Base-by-base conservation (phyloP, 2,329 filamentous ascomycete species). In the Fusarium paranaense region DNA sequence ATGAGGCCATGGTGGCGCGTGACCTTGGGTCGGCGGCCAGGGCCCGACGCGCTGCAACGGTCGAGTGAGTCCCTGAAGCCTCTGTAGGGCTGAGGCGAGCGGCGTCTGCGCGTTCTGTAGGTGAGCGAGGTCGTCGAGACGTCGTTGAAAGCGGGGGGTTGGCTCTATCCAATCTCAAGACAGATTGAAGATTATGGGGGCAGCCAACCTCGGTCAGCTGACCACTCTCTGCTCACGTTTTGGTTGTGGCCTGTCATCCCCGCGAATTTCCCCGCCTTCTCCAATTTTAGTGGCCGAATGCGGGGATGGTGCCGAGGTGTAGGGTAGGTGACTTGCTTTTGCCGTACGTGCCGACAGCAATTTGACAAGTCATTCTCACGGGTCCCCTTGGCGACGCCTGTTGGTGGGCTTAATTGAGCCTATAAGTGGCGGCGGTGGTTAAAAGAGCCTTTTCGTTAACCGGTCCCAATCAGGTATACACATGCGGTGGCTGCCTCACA, bases 1-100 rank as follows among this genome's bases (percentile, higher is more conserved):
- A 78, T 69, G 77, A 79, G 71, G 71, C 69, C 77, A 79, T 79
- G 56, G 71, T 70, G 71, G 64, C 72, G 64, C 57, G 69, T 56
- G 63, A 73, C 52, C 38, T 42, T n/a, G 25, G 40, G 38, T 50
- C 52, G 25, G 20, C n/a, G 38, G 45, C 64, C 71, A 69, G 64
- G 62, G 71, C 54, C 71, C 38, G 54, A 62, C 25, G 59, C 65
- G 42, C 30, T 62, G 54, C 58, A 30, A 54, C 16, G 64, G 30
- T 64, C 40, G 54, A 40, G 47, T 38, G 27, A 25, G 38, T 50
- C 52, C 58, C 50, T 56, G 37, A 33, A 27, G 52, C 37, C 52
- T 35, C 42, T 47, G 20, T 20, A 35, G 33, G 27, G 33, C 45
- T 70, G 16, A 32, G 47, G 10, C 47, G 11, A n/a, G 27, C 25